Evolutionary conservation across 2,329 filamentous ascomycete genomes (phyloP).

Genomic region (Ceratocystiopsis minuta): DNA sequence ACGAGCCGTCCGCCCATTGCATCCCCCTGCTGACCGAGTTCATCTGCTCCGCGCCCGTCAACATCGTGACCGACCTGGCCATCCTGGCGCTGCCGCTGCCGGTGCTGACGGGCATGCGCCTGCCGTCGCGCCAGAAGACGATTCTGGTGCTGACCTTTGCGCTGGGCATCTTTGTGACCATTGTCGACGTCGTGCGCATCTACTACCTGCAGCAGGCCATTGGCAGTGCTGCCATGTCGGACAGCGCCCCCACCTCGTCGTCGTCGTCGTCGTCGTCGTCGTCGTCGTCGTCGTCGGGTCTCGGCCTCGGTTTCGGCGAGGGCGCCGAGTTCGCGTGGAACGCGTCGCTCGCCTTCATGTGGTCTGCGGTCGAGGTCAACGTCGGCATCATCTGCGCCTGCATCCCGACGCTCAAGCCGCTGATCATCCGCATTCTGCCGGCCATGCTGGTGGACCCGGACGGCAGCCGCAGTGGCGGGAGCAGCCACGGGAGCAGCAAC

Average conservation of each 20-base stretch:
- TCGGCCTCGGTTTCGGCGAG: slow-evolving; percentile 29
- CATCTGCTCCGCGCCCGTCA: slow-evolving; percentile 17
- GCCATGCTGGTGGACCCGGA: slow-evolving; percentile 35
- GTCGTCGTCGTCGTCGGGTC: slow-evolving; percentile 53
- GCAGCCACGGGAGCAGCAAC: slow-evolving; percentile 13
- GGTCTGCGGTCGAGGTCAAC: slow-evolving; percentile 84
- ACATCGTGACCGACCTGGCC: slow-evolving; percentile 33
- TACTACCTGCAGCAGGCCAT: too few species aligned
- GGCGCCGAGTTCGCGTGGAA: slow-evolving; percentile 48
- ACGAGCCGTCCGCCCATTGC: too few species aligned
- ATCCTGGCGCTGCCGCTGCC: slow-evolving; percentile 79
- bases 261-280: slow-evolving; percentile 64
- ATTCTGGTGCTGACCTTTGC: slow-evolving; percentile 76
- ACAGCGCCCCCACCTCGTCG: too few species aligned
- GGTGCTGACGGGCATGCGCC: slow-evolving; percentile 44
- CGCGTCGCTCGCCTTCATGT: slow-evolving; percentile 75
- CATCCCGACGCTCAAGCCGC: slow-evolving; percentile 78
- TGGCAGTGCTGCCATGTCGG: too few species aligned
- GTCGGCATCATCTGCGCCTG: slow-evolving; percentile 80
- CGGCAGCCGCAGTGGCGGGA: slow-evolving; percentile 9
- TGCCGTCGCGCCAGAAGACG: slow-evolving; percentile 38
- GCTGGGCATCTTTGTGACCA: slow-evolving; percentile 68
- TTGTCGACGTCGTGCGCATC: too few species aligned
- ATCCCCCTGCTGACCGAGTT: slow-evolving; percentile 15
- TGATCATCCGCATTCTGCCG: slow-evolving; percentile 49